phyloP scores from a whole-genome alignment of 23 red algal species.

The Gracilaria gracilis region DNA sequence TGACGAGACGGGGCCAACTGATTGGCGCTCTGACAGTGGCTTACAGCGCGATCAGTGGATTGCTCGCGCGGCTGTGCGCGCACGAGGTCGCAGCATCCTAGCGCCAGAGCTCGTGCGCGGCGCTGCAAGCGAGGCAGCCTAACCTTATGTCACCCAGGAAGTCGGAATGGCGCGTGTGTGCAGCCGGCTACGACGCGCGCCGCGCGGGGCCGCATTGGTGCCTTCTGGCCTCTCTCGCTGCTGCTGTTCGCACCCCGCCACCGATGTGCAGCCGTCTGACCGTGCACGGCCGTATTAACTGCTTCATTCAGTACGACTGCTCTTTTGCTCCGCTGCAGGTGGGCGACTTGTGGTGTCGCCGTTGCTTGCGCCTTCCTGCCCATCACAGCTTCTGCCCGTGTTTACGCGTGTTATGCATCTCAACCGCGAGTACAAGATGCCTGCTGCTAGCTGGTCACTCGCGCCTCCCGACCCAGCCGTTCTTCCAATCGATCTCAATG shows the following conservation, averaged over 20 bases:
- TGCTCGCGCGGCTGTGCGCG: background rate
- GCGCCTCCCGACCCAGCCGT: background rate
- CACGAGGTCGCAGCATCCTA: background rate
- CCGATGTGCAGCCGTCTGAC: background rate
- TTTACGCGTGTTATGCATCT: constrained; percentile 11
- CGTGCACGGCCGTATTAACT: too few species aligned
- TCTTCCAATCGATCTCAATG: constrained; percentile 22
- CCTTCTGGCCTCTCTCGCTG: background rate
- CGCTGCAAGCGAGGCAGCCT: too few species aligned
- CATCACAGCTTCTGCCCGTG: background rate
- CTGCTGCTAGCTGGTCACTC: background rate
- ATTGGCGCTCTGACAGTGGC: background rate
- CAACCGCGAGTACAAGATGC: background rate
- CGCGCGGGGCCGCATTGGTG: background rate
- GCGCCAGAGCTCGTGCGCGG: too few species aligned
- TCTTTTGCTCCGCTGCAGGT: background rate
- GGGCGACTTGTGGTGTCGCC: constrained; percentile 21
- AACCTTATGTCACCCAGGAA: too few species aligned
- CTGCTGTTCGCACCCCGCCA: background rate
- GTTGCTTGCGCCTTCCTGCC: background rate
- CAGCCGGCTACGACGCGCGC: too few species aligned
- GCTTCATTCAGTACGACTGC: background rate
- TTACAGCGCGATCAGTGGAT: background rate
- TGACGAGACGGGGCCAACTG: too few species aligned
- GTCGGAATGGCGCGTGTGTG: too few species aligned